phyloP scores from a whole-genome alignment of 257 asterid genomes.

The Hygrophila difformis region DNA sequence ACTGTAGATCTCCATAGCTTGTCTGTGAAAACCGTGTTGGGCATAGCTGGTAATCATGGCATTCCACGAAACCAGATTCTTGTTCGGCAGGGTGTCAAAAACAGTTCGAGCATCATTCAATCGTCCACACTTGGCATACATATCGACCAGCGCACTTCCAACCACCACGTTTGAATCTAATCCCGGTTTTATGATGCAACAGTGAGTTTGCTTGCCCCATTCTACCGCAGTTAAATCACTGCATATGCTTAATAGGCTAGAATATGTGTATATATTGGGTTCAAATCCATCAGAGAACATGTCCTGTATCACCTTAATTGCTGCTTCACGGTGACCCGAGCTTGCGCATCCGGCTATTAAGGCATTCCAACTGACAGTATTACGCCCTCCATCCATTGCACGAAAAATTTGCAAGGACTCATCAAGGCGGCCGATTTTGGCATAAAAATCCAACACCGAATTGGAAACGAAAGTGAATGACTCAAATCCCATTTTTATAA shows the following conservation, averaged over 20 bases:
- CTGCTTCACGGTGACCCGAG: conserved; percentile 29
- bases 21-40: conserved; percentile 59
- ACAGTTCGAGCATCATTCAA: conserved; percentile 44
- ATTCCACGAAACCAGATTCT: conserved; percentile 69
- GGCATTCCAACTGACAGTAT: conserved; percentile 67
- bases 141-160: conserved; percentile 64
- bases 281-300: conserved; percentile 41
- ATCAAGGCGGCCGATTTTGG: conserved; percentile 30
- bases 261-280: conserved; percentile 57
- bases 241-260: conserved; percentile 59
- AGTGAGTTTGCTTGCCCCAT: conserved; percentile 80
- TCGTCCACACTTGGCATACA: conserved; percentile 78
- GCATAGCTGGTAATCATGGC: conserved; percentile 70
- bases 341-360: conserved; percentile 46
- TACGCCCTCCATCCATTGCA: conserved; percentile 35
- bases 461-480: conserved; percentile 52
- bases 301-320: conserved; percentile 24
- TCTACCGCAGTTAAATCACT: conserved; percentile 64
- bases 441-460: conserved; percentile 47
- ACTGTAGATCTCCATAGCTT: conserved; percentile 54
- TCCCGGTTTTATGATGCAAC: conserved; percentile 46
- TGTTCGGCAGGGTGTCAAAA: conserved; percentile 42
- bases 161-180: conserved; percentile 53
- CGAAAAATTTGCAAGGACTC: conserved; percentile 38
- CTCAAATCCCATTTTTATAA: conserved; percentile 43